Evolutionary conservation across 805 yeast genomes (phyloP).

Genomic region (Metschnikowia picachoensis): DNA sequence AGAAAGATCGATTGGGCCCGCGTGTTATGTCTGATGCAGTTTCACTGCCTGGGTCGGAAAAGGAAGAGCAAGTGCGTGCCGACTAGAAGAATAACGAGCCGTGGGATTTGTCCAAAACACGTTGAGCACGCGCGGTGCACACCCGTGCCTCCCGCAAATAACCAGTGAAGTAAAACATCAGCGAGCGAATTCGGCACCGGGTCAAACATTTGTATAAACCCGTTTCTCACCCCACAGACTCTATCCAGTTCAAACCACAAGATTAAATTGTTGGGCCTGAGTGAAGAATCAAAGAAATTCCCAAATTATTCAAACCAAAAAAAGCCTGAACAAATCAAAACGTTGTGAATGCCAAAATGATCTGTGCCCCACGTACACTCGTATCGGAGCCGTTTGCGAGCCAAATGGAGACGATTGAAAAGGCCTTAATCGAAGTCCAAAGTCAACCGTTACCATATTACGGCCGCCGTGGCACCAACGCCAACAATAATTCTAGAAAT

Average conservation of each 20-base stretch:
- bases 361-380: constrained; percentile 24
- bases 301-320: not conserved
- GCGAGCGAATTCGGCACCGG: constrained; percentile 3
- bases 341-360: constrained; percentile 1
- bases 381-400: constrained; percentile 30
- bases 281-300: not conserved
- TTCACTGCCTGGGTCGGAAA: not conserved
- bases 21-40: not conserved
- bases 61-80: not conserved
- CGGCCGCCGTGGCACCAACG: constrained; percentile 15
- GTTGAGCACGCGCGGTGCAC: constrained; percentile 1
- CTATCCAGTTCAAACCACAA: not conserved
- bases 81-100: not conserved
- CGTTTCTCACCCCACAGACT: not conserved
- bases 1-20: no score
- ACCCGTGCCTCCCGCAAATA: constrained; percentile 4
- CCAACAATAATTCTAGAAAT: not conserved
- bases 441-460: constrained; percentile 27
- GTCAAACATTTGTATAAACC: constrained; percentile 3
- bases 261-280: no score
- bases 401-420: constrained; percentile 33
- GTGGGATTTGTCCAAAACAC: not conserved
- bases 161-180: not conserved
- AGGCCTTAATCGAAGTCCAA: constrained; percentile 30
- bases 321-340: not conserved